phyloP scores from a whole-genome alignment of 495 filamentous ascomycete species.

The Glonium stellatum region DNA sequence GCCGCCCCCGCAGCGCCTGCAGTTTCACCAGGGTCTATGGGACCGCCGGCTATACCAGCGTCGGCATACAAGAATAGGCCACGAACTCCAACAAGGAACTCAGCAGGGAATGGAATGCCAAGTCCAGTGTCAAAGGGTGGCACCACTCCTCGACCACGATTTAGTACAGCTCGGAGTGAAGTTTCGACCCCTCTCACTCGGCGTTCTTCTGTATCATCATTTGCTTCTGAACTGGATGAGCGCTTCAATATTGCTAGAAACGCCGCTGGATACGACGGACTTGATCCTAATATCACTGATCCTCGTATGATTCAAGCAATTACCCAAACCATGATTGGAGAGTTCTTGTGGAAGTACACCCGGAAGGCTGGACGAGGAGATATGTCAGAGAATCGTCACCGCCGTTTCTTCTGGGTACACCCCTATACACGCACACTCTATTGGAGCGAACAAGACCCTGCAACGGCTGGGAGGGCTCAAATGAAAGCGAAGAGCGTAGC shows the following conservation, averaged over 20 bases:
- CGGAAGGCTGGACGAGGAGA: constrained; percentile 79
- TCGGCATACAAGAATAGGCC: constrained; percentile 68
- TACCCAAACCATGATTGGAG: constrained; percentile 98
- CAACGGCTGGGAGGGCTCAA: constrained; percentile 65
- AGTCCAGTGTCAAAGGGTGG: constrained; percentile 41
- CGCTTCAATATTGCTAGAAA: constrained; percentile 70
- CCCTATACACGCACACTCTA: constrained; percentile 95
- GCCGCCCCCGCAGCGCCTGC: constrained; percentile 10
- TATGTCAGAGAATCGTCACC: constrained; percentile 80
- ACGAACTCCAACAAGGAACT: constrained; percentile 53
- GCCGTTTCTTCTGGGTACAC: constrained; percentile 98
- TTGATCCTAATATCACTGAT: constrained; percentile 61
- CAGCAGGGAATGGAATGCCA: constrained; percentile 5
- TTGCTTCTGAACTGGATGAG: constrained; percentile 85
- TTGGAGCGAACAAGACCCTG: constrained; percentile 90
- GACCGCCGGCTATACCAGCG: constrained; percentile 75
- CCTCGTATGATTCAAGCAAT: constrained; percentile 99
- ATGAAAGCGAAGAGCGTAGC: constrained; percentile 88
- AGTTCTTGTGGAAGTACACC: constrained; percentile 98
- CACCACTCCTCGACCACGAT: constrained; percentile 49
- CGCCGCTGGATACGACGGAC: constrained; percentile 51
- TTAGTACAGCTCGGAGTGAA: constrained; percentile 47
- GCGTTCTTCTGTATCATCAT: constrained; percentile 87
- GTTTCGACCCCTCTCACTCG: constrained; percentile 46
- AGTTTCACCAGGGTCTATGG: constrained; percentile 53